Percentiles rank a stretch among this genome's conserved stretches.
phyloP scores from a whole-genome alignment of 2,329 filamentous ascomycete species.

The Colletotrichum trifolii region DNA sequence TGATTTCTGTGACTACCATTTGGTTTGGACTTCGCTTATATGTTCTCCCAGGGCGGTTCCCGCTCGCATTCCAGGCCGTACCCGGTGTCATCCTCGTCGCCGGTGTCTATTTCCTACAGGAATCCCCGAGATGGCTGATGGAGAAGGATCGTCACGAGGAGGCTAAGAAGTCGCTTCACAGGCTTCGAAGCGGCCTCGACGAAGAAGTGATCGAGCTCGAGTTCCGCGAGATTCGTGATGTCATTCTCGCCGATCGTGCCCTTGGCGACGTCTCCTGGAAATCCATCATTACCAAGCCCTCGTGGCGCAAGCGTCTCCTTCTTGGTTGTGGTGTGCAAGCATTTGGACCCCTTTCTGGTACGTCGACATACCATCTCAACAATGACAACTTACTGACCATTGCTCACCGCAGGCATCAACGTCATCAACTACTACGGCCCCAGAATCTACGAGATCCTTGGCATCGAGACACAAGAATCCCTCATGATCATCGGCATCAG shows the following conservation, averaged over 20 bases:
- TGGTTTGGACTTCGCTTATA: too few relatives aligned
- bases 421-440: slow-evolving; percentile 52
- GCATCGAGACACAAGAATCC: slow-evolving; percentile 54
- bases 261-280: slow-evolving; percentile 48
- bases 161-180: slow-evolving; percentile 48
- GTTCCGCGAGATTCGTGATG: slow-evolving; percentile 52
- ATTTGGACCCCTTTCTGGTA: slow-evolving; percentile 52
- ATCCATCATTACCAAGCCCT: slow-evolving; percentile 54
- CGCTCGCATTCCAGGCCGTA: slow-evolving; percentile 44
- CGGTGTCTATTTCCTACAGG: slow-evolving; percentile 42
- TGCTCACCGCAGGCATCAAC: slow-evolving; percentile 41
- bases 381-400: too few relatives aligned
- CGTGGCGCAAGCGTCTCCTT: slow-evolving; percentile 57
- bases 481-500: slow-evolving; percentile 63
- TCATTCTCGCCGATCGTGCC: slow-evolving; percentile 49
- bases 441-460: slow-evolving; percentile 55
- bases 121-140: slow-evolving; percentile 43
- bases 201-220: slow-evolving; percentile 50
- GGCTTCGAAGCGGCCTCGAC: slow-evolving; percentile 45
- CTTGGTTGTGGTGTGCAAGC: slow-evolving; percentile 60
- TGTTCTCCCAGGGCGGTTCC: slow-evolving; percentile 42
- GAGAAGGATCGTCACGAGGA: slow-evolving; percentile 49
- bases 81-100: slow-evolving; percentile 39
- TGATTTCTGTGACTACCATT: slow-evolving; percentile 33
- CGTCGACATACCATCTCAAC: too few relatives aligned